A percentile compares a stretch with the other conserved stretches of the same genome.
Evolutionary conservation across 371 early-diverging fungal species (phyloP).

Genomic region (Smittium culicis): DNA sequence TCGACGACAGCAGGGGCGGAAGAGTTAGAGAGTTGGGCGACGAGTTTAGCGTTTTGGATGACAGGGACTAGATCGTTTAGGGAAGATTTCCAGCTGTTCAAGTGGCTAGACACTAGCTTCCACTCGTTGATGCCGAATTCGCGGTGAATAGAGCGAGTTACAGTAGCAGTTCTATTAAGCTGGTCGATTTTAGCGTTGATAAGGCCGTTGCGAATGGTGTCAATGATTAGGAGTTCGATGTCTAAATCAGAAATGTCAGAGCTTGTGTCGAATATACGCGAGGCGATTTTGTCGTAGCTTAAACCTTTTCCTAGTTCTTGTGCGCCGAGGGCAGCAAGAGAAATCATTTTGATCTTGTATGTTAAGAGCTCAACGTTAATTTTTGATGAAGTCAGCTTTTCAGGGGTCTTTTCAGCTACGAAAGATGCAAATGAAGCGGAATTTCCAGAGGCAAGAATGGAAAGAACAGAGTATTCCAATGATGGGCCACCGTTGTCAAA

Average conservation of each 20-base stretch:
- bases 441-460: constrained; percentile 58
- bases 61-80: constrained; percentile 65
- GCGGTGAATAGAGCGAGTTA: constrained; percentile 69
- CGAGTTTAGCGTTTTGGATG: constrained; percentile 64
- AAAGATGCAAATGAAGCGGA: constrained; percentile 51
- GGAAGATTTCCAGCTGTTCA: constrained; percentile 67
- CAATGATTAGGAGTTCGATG: constrained; percentile 87
- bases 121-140: constrained; percentile 67
- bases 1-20: constrained; percentile 15
- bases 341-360: constrained; percentile 70
- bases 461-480: constrained; percentile 47
- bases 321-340: constrained; percentile 67
- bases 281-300: constrained; percentile 56
- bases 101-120: constrained; percentile 44
- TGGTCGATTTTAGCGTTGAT: constrained; percentile 93
- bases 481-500: constrained; percentile 23
- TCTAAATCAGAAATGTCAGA: constrained; percentile 48
- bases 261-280: constrained; percentile 37
- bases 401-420: constrained; percentile 34
- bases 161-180: constrained; percentile 52
- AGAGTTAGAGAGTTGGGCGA: constrained; percentile 32
- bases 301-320: constrained; percentile 52
- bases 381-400: constrained; percentile 37
- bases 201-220: constrained; percentile 76
- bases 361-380: constrained; percentile 44